Base-by-base conservation (phyloP, 805 yeast genomes). In the Crinitomyces ghanaensis region DNA sequence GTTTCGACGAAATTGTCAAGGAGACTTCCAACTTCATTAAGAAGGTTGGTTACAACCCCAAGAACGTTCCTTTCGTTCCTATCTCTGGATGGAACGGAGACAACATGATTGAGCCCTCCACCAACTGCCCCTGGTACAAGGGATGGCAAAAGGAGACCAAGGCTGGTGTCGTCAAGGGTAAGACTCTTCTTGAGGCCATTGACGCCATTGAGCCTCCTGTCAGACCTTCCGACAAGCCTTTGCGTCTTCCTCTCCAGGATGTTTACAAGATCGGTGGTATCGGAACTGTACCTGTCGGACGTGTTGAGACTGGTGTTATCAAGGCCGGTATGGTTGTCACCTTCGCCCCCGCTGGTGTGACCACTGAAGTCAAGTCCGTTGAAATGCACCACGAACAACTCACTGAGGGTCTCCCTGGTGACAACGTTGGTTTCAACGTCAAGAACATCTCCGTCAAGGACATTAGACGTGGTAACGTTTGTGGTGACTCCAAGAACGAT, bases 81-180 rank as follows among this genome's bases (percentile, higher is more conserved):
- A 76, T 78, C 63, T 80, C 91, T 56, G 93, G 93, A 58, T 77
- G 88, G 78, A 74, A 77, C 69, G 93, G 93, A 72, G 91, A 79
- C 71, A 79, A 79, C 84, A 79, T 79, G 91, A 74, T 79, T 64
- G 88, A 79, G 68, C 56, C 80, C 34, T 74, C 85, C 52, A 38
- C 77, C 52, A 79, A 79, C 81, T 74, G 81, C 66, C 72, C 83
- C 60, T 79, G 91, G 91, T 72, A 72, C 81, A 70, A 81, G 79
- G 82, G 88, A 60, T 74, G 85, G 91, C 60, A 63, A 58, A 73
- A 74, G 72, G 79, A 75, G 73, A 68, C 77, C 74, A 70, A 77
- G 71, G 62, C 72, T 52, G 79, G 81, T 64, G 66, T 65, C 53
- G 60, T 55, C 65, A 65, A 76, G 64, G 91, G 88, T 63, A 77